phyloP scores from a whole-genome alignment of 2,329 filamentous ascomycete genomes.

The Neocatenulostroma microsporum region DNA sequence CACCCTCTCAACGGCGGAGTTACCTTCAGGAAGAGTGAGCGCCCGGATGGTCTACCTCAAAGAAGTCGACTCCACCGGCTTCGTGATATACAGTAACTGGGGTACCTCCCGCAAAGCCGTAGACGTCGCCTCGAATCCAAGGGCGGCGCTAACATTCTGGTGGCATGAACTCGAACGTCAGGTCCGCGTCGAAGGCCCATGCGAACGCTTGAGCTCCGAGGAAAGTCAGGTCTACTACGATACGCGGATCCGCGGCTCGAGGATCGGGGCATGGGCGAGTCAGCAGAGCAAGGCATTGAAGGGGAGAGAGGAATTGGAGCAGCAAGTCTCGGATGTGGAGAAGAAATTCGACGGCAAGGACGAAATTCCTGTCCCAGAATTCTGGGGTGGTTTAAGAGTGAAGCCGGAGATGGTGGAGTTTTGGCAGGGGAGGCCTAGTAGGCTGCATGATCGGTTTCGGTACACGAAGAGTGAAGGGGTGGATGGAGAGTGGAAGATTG shows the following conservation, averaged over 20 bases:
- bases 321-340: conserved; percentile 69
- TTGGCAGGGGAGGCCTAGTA: conserved; percentile 84
- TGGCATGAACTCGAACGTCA: conserved; percentile 83
- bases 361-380: conserved; percentile 79
- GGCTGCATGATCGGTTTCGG: conserved; percentile 87
- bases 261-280: conserved; percentile 90
- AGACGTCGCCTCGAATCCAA: conserved; percentile 65
- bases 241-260: conserved; percentile 65
- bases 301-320: conserved; percentile 65
- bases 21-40: conserved; percentile 77
- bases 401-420: conserved; percentile 86
- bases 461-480: conserved; percentile 61
- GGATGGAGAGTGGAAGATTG: conserved; percentile 42
- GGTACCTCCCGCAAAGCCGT: conserved; percentile 62
- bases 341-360: conserved; percentile 65
- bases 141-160: conserved; percentile 80
- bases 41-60: conserved; percentile 90
- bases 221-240: conserved; percentile 65
- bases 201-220: conserved; percentile 57
- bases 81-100: conserved; percentile 92
- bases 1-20: conserved; percentile 71
- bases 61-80: conserved; percentile 75
- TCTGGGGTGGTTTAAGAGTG: conserved; percentile 88
- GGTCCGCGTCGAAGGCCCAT: conserved; percentile 75
- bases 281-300: conserved; percentile 70